Evolutionary conservation across 495 filamentous ascomycete species (phyloP), one percentile per base, ranked within the genome.

Genomic region (Podospora australis): DNA sequence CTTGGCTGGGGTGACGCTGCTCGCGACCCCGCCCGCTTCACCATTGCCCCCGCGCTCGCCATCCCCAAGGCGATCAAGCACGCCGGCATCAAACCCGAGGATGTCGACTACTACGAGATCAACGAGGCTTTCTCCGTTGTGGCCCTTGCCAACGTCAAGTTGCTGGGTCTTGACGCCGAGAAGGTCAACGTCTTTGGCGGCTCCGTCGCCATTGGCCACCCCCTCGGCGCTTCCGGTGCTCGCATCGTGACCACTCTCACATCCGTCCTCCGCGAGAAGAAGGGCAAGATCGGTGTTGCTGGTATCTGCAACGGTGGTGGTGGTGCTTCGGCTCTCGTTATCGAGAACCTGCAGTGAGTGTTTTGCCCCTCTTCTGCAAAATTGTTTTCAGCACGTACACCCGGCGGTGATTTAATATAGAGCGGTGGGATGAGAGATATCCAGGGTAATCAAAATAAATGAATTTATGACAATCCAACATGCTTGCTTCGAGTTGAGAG

Each of bases 51-150:
- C 20, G 79, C 92, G n/a, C 75, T 96, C 39, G 92, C 92, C 23
- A 92, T 98, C 46, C 92, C 92, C 50, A 96, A 96, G 76, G 92
- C 92, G 11, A 79, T 97, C 53, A 86, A 86, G 75, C 90, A 98
- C 67, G 92, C 92, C 28, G 81, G 82, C 48, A 68, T 96, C 41
- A 75, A 80, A 26, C 78, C 82, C 55, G 75, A 83, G 36, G 71
- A 83, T 30, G 78, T 98, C 42, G 91, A 96, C 59, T 91, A 82
- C 54, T 97, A 91, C 60, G 92, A 98, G 77, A 96, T 98, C 75
- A 98, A 98, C 70, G 92, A 98, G 72, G 92, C 92, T 5, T 98
- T 98, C 77, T 90, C 85, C 35, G 92, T 98, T 20, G 92, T 98
- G 38, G 90, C 92, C 13, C 72, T 97, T 39, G 91, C 92, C 48